phyloP scores from a whole-genome alignment of 179 eudicot species.

The Drosera spatulata region DNA sequence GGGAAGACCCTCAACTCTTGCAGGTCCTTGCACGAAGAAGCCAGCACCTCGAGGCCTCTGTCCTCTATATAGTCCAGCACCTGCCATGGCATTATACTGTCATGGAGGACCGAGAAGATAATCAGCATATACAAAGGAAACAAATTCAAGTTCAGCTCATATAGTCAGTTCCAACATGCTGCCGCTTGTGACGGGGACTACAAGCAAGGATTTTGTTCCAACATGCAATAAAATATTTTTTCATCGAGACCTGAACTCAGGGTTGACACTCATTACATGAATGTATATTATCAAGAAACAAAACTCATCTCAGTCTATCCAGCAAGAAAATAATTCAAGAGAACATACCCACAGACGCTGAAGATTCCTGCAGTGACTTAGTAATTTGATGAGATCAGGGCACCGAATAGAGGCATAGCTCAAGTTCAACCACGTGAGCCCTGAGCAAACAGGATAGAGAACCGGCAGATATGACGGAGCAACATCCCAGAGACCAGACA shows the following conservation, averaged over 20 bases:
- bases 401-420: slow-evolving; percentile 43
- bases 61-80: slow-evolving; percentile 65
- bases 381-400: slow-evolving; percentile 44
- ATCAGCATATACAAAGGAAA: not conserved
- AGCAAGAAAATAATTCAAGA: not conserved
- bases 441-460: slow-evolving; percentile 37
- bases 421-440: slow-evolving; percentile 48
- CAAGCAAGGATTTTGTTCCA: too few relatives aligned
- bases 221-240: too few relatives aligned
- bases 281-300: not conserved
- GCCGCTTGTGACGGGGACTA: too few relatives aligned
- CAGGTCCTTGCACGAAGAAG: slow-evolving; percentile 47
- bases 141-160: not conserved
- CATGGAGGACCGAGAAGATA: too few relatives aligned
- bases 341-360: slow-evolving; percentile 48
- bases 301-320: not conserved
- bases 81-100: slow-evolving; percentile 11
- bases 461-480: slow-evolving; percentile 53
- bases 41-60: slow-evolving; percentile 40
- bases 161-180: too few relatives aligned
- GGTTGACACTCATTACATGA: too few relatives aligned
- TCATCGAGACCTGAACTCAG: too few relatives aligned
- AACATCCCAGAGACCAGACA: slow-evolving; percentile 65
- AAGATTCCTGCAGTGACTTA: slow-evolving; percentile 37
- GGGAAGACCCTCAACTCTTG: slow-evolving; percentile 62